Base-by-base conservation (phyloP, 306 rosid species). In the Vachellia pachyceras region DNA sequence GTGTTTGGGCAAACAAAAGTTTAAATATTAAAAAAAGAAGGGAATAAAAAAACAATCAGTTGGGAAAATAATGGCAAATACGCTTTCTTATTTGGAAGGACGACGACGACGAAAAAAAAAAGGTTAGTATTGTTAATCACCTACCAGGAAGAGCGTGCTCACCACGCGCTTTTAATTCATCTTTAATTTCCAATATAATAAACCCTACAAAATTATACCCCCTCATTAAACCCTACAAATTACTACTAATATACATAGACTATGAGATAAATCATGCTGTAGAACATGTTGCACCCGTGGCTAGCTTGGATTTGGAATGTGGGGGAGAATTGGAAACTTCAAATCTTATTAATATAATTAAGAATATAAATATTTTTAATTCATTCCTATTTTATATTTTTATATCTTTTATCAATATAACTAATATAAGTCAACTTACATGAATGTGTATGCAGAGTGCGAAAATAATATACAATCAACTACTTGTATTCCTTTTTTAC, bases 1-100 rank as follows among this genome's bases (percentile, higher is more conserved):
- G 82, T 87, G 86, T 81, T 85, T 80, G 89, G 79, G 76, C 82
- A 63, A 79, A 75, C 82, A 39, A 88, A 85, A 83, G 85, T 77
- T 87, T 91, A 67, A 89, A 84, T 84, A 90, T 81, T 58, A 23
- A 58, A 79, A 84, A 29, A 58, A 82, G 52, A 46, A 47, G 64
- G 11, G 67, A 17, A 25, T 76, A 77, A 71, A 64, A 85, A 84
- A 58, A 61, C 80, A 68, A 79, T 85, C 78, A 45, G 86, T 86
- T 82, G 88, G 73, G 47, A 37, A 80, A 80, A 29, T 29, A 76
- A 72, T 54, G 52, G 85, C 82, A 72, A 84, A 71, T 50, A 79
- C 68, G 73, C 79, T 85, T 87, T 79, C 88, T 81, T 77, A 63
- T 65, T 79, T 63, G 25, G 79, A n/a, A 77, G 75, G 75, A n/a